Evolutionary conservation across 192 early-diverging fungal species (phyloP), one percentile per base, ranked within the genome.

Genomic region (Chytriomyces sp.): DNA sequence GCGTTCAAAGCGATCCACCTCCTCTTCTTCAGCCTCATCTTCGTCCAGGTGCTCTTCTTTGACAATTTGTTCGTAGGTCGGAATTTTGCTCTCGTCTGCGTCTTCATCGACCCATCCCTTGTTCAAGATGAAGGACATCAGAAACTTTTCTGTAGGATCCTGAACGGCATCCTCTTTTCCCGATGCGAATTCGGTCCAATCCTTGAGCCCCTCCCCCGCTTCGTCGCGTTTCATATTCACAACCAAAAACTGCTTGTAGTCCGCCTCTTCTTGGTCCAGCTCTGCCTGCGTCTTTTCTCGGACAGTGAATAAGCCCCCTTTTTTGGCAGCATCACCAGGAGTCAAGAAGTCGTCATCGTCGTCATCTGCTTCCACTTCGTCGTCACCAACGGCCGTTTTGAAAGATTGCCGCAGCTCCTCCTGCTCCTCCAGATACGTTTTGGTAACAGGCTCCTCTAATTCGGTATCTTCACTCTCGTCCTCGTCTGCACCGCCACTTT

Each of bases 71-170:
- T 90, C 81, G 71, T 92, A 92, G 5, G 85, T 83, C 7, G 91
- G 85, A 0, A 82, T 64, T 40, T 78, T 81, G n/a, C 79, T 83
- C 34, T 81, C 80, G 57, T 70, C 68, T 3, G 52, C 66, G 7
- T 84, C 83, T 69, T 93, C 93, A 53, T 94, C 93, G 14, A 96
- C 85, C 96, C 96, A 98, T 19, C 95, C 93, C 73, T 92, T 91
- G 74, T 94, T 98, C 70, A 98, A 68, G 37, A 98, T 87, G 40
- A 55, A 85, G 84, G 93, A 86, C 90, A 94, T 92, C 79, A 96
- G 76, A 69, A 96, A 96, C 32, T 74, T 75, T 64, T 92, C 85
- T 54, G 83, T 81, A 3, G 74, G 72, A 58, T 86, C 83, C 7
- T 80, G 80, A 12, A 77, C 79, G 64, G 82, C 85, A 52, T 81